phyloP scores from a whole-genome alignment of 2,329 filamentous ascomycete genomes.

The Sporothrix variecibatus region DNA sequence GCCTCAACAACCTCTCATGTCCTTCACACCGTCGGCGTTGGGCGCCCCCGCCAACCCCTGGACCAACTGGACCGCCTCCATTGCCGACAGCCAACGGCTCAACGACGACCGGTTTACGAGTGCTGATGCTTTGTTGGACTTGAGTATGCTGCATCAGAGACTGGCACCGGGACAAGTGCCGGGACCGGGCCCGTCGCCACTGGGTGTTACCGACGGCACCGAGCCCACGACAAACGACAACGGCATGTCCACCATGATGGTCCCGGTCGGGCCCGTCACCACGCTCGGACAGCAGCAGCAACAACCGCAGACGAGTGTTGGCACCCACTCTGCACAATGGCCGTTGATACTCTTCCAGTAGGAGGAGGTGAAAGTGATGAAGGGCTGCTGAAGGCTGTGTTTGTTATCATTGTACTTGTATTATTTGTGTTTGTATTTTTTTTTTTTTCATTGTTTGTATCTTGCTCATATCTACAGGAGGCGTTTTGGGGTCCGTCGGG shows the following conservation, averaged over 20 bases:
- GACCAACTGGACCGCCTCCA: slow-evolving; percentile 57
- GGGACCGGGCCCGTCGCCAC: neutral
- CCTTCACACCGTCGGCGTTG: slow-evolving; percentile 27
- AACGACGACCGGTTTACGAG: slow-evolving; percentile 46
- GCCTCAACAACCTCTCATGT: neutral
- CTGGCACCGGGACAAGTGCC: slow-evolving; percentile 10
- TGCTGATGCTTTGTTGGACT: slow-evolving; percentile 51
- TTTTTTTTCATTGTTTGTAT: too few relatives aligned
- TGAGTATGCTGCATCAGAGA: slow-evolving; percentile 41
- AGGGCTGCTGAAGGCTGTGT: too few relatives aligned
- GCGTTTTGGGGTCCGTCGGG: too few relatives aligned
- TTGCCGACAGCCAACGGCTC: slow-evolving; percentile 47
- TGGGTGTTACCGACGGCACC: neutral
- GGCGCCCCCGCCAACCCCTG: slow-evolving; percentile 46
- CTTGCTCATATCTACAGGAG: too few relatives aligned
- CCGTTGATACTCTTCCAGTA: slow-evolving; percentile 28
- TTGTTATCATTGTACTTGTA: neutral
- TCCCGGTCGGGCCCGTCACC: slow-evolving; percentile 7
- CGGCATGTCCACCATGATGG: slow-evolving; percentile 3
- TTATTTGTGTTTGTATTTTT: neutral
- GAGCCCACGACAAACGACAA: neutral
- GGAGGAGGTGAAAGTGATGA: neutral
- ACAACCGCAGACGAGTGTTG: neutral
- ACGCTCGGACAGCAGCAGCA: neutral
- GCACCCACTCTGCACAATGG: slow-evolving; percentile 25